A percentile compares a stretch with the other conserved stretches of the same genome.
Conservation (phyloP, 345 rosid genomes). For the Pistacia integerrima region DNA sequence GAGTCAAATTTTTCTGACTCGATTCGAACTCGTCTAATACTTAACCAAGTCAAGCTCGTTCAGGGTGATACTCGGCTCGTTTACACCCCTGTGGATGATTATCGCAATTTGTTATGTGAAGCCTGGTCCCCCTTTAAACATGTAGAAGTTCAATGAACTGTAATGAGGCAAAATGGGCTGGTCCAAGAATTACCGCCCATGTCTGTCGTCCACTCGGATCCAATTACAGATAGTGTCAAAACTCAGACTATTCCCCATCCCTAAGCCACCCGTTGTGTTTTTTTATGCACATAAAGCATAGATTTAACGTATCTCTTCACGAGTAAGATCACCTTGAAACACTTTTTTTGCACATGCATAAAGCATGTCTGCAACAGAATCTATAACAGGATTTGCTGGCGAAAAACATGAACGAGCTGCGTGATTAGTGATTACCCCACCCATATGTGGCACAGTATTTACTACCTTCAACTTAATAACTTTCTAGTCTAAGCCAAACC, state of each 20-base stretch:
- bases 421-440: background rate
- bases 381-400: background rate
- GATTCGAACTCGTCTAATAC: too few relatives aligned
- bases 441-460: background rate
- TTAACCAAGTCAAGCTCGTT: too few relatives aligned
- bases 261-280: too few relatives aligned
- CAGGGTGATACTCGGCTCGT: too few relatives aligned
- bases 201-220: background rate
- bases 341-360: background rate
- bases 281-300: background rate
- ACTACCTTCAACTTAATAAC: background rate
- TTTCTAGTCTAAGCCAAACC: slow-evolving; percentile 5
- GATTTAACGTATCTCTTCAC: background rate
- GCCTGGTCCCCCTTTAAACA: too few relatives aligned
- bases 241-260: too few relatives aligned
- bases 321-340: background rate
- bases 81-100: too few relatives aligned
- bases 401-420: background rate
- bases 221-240: too few relatives aligned
- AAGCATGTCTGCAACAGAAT: background rate
- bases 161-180: background rate
- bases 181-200: background rate
- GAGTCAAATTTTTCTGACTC: too few relatives aligned
- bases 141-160: too few relatives aligned
- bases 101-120: too few relatives aligned